Conservation (phyloP, 768 basidiomycete genomes). For the Russula compacta region DNA sequence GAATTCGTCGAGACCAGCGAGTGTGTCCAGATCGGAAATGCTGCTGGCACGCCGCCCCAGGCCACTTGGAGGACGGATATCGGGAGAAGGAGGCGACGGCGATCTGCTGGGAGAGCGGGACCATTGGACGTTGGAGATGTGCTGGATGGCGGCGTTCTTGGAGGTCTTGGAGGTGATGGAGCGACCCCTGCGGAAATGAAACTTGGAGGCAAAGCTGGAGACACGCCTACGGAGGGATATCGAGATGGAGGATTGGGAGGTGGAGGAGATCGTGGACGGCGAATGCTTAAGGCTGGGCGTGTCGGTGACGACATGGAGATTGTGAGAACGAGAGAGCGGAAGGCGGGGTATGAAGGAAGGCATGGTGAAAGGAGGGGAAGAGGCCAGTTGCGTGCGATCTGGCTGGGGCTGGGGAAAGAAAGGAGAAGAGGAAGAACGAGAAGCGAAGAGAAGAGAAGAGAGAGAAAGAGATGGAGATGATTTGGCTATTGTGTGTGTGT, state of each 20-base stretch:
- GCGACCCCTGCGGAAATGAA: background rate
- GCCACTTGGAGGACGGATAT: conserved; percentile 21
- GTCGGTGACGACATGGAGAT: background rate
- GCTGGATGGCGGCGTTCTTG: background rate
- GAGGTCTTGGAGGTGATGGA: background rate
- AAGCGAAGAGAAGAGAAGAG: background rate
- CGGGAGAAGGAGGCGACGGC: conserved; percentile 18
- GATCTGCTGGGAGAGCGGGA: conserved; percentile 14
- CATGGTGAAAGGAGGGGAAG: background rate
- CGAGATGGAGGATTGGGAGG: background rate
- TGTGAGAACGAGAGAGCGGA: background rate
- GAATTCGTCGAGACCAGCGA: background rate
- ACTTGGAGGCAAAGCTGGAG: background rate
- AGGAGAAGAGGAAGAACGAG: no score
- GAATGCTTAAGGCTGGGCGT: conserved; percentile 3
- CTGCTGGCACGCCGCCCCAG: conserved; percentile 20
- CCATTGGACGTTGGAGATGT: conserved; percentile 1
- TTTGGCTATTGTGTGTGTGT: no score
- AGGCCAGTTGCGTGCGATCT: no score
- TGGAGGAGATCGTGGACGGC: conserved; percentile 7
- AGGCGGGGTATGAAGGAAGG: background rate
- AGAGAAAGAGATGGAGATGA: background rate
- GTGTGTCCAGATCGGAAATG: conserved; percentile 4
- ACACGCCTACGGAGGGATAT: background rate
- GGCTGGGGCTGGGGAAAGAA: no score